A percentile compares a stretch with the other conserved stretches of the same genome.
Conservation (phyloP, 495 filamentous ascomycete species). For the Xylaria scruposa region DNA sequence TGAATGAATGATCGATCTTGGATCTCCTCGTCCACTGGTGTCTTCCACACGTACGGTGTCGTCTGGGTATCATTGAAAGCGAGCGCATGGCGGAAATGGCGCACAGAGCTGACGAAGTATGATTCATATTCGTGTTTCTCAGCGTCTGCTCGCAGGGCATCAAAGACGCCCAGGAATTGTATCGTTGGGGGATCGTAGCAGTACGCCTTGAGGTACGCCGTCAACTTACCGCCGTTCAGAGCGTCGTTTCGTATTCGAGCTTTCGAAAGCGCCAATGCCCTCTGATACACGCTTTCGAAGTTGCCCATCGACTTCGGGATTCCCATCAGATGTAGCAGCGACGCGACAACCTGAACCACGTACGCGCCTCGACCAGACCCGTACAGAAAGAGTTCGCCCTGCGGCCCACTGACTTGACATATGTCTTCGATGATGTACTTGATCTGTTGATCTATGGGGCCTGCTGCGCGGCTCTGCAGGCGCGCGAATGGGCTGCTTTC, state of each 20-base stretch:
- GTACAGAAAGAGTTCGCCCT: conserved; percentile 19
- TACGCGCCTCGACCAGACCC: conserved; percentile 4
- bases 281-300: conserved; percentile 8
- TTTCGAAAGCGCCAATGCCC: background rate
- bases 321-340: conserved; percentile 2
- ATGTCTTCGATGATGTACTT: conserved; percentile 16
- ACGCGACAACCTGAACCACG: conserved; percentile 4
- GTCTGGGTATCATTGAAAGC: conserved; percentile 7
- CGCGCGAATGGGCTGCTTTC: background rate
- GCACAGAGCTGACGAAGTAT: background rate
- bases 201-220: background rate
- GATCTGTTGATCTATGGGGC: conserved; percentile 2
- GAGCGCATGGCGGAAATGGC: conserved; percentile 1
- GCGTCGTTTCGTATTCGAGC: background rate
- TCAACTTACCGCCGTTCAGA: conserved; percentile 1
- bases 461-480: background rate
- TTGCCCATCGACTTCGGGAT: background rate
- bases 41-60: background rate
- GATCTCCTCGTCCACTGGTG: background rate
- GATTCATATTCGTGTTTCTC: conserved; percentile 9
- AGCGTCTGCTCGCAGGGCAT: background rate
- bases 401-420: background rate
- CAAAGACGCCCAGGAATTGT: conserved; percentile 1
- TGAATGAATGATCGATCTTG: background rate
- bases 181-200: background rate